Percentiles rank a stretch among this genome's conserved stretches.
Evolutionary conservation across 352 stramenopile genomes (phyloP).

Genomic region (Phytophthora sp.): DNA sequence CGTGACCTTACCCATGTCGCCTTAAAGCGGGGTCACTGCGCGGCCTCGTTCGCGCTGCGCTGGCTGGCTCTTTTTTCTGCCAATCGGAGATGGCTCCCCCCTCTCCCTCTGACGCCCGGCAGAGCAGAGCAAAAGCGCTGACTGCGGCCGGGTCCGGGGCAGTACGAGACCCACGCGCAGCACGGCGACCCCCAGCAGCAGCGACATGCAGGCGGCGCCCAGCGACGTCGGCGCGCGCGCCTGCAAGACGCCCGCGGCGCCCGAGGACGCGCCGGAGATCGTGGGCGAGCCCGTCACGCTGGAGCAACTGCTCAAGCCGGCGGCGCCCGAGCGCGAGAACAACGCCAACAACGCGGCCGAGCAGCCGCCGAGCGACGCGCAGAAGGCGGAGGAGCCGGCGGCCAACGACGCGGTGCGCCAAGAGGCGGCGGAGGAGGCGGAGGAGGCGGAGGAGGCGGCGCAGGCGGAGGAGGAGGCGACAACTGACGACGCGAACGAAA

Average conservation of each 20-base stretch:
- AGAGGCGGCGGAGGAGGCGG: background rate
- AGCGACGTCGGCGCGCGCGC: conserved; percentile 20
- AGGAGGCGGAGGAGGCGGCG: background rate
- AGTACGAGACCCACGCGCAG: too few relatives aligned
- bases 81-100: conserved; percentile 46
- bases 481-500: conserved; percentile 21
- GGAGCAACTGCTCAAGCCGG: conserved; percentile 24
- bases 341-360: conserved; percentile 6
- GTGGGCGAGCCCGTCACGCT: conserved; percentile 34
- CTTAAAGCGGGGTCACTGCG: background rate
- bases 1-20: conserved; percentile 13
- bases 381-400: conserved; percentile 1
- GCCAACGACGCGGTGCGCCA: background rate
- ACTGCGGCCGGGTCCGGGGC: too few relatives aligned
- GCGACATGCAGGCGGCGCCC: conserved; percentile 29
- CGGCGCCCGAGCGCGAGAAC: background rate
- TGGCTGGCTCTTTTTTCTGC: conserved; percentile 54
- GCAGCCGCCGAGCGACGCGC: background rate
- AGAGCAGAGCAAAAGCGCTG: conserved; percentile 42
- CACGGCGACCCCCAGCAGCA: conserved; percentile 24
- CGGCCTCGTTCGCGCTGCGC: too few relatives aligned
- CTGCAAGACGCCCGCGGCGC: conserved; percentile 24
- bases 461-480: background rate
- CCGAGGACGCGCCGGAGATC: conserved; percentile 40
- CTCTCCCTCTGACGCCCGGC: conserved; percentile 18